phyloP scores from a whole-genome alignment of 2,329 filamentous ascomycete species.

The Triangularia setosa region DNA sequence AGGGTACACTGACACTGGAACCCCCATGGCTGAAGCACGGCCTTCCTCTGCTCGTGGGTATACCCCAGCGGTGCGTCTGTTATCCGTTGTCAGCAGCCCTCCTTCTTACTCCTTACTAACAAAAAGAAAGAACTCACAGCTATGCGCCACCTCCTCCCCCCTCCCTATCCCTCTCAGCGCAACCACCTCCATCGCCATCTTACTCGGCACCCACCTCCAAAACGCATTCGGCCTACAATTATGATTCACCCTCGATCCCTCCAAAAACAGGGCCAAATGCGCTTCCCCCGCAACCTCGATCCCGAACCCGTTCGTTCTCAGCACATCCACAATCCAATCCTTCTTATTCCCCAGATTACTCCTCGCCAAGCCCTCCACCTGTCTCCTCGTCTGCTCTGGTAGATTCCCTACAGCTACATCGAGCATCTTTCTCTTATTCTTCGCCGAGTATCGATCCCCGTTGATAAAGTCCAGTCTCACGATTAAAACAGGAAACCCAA shows the following conservation, averaged over 20 bases:
- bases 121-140: slow-evolving; percentile 18
- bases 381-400: slow-evolving; percentile 12
- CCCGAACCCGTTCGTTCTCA: slow-evolving; percentile 29
- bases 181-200: slow-evolving; percentile 25
- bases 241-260: slow-evolving; percentile 27
- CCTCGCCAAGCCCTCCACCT: slow-evolving; percentile 22
- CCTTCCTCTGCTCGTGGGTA: slow-evolving; percentile 19
- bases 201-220: slow-evolving; percentile 21
- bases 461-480: slow-evolving; percentile 24
- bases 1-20: slow-evolving; percentile 26
- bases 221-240: slow-evolving; percentile 26
- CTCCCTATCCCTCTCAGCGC: slow-evolving; percentile 21
- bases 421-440: slow-evolving; percentile 20
- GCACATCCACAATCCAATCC: slow-evolving; percentile 22
- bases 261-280: slow-evolving; percentile 25
- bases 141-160: slow-evolving; percentile 25
- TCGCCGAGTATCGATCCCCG: slow-evolving; percentile 6
- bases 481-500: slow-evolving; percentile 26
- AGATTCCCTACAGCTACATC: slow-evolving; percentile 21
- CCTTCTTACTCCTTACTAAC: neutral
- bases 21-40: slow-evolving; percentile 23
- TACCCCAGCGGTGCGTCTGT: slow-evolving; percentile 26
- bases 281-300: slow-evolving; percentile 27
- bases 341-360: slow-evolving; percentile 14
- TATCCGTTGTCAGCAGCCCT: neutral